Evolutionary conservation across 176 grass and related monocot genomes (phyloP).

Genomic region (Tillandsia leiboldiana): DNA sequence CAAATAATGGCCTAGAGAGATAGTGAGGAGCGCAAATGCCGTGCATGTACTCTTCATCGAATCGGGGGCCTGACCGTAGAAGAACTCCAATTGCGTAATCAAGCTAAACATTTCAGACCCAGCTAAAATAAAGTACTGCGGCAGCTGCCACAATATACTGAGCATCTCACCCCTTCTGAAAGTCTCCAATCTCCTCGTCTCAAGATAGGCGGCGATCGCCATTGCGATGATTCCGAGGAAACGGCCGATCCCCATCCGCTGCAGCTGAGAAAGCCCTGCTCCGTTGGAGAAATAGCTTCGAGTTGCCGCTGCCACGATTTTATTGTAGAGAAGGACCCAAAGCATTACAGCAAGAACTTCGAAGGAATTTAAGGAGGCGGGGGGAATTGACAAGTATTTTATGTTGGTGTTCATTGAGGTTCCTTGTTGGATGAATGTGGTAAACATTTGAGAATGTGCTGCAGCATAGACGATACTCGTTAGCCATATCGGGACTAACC

Average conservation of each 20-base stretch:
- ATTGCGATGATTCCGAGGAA: slow-evolving; percentile 68
- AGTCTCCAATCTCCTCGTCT: slow-evolving; percentile 44
- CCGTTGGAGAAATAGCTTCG: slow-evolving; percentile 7
- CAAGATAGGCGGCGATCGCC: slow-evolving; percentile 47
- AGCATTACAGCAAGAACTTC: slow-evolving; percentile 38
- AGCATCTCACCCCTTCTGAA: slow-evolving; percentile 12
- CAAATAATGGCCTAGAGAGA: slow-evolving; percentile 59
- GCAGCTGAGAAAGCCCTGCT: slow-evolving; percentile 32
- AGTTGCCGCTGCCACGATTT: slow-evolving; percentile 13
- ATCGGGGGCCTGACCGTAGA: slow-evolving; percentile 55
- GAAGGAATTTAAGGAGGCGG: slow-evolving; percentile 60
- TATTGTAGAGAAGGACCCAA: slow-evolving; percentile 28
- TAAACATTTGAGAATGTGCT: slow-evolving; percentile 61
- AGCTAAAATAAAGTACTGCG: slow-evolving; percentile 57
- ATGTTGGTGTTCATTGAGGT: slow-evolving; percentile 57
- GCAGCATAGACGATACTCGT: slow-evolving; percentile 50
- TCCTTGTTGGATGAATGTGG: slow-evolving; percentile 86
- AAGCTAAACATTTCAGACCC: slow-evolving; percentile 48
- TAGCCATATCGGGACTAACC: slow-evolving; percentile 71
- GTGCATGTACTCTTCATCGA: slow-evolving; percentile 65
- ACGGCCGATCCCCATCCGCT: slow-evolving; percentile 54
- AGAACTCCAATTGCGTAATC: slow-evolving; percentile 69
- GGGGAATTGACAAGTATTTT: slow-evolving; percentile 44
- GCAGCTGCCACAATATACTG: slow-evolving; percentile 67
- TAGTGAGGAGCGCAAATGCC: slow-evolving; percentile 45